A percentile compares a stretch with the other conserved stretches of the same genome.
Evolutionary conservation across 176 grass and related monocot species (phyloP).

Genomic region (Thinopyrum elongatum): DNA sequence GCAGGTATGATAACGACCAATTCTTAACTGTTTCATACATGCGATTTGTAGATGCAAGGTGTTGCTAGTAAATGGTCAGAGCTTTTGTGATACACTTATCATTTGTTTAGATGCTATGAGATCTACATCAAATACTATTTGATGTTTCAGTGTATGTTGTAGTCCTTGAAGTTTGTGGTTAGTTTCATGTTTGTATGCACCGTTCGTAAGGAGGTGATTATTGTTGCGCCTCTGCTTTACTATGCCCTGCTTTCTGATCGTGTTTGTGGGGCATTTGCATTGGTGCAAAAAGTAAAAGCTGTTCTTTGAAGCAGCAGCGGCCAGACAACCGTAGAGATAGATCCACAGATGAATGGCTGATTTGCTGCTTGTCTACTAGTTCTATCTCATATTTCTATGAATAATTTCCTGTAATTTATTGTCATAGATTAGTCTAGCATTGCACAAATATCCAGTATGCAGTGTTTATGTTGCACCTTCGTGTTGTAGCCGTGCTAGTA

Average conservation of each 20-base stretch:
- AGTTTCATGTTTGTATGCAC: not conserved
- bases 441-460: not conserved
- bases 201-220: not conserved
- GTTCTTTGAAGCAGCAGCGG: slow-evolving; percentile 38
- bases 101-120: not conserved
- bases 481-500: slow-evolving; percentile 25
- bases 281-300: slow-evolving; percentile 58
- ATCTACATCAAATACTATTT: not conserved
- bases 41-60: not conserved
- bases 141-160: not conserved
- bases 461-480: slow-evolving; percentile 7
- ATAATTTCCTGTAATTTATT: not conserved
- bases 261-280: slow-evolving; percentile 40
- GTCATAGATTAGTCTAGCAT: not conserved
- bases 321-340: slow-evolving; percentile 86
- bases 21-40: not conserved
- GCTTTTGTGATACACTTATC: not conserved
- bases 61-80: not conserved
- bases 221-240: slow-evolving; percentile 26
- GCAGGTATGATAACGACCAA: slow-evolving; percentile 42
- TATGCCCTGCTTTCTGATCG: slow-evolving; percentile 22
- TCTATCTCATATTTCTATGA: slow-evolving; percentile 60
- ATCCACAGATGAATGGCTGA: slow-evolving; percentile 60
- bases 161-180: not conserved
- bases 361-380: slow-evolving; percentile 67